phyloP scores from a whole-genome alignment of 176 grass and related monocot species.

The Saccharum spontaneum region DNA sequence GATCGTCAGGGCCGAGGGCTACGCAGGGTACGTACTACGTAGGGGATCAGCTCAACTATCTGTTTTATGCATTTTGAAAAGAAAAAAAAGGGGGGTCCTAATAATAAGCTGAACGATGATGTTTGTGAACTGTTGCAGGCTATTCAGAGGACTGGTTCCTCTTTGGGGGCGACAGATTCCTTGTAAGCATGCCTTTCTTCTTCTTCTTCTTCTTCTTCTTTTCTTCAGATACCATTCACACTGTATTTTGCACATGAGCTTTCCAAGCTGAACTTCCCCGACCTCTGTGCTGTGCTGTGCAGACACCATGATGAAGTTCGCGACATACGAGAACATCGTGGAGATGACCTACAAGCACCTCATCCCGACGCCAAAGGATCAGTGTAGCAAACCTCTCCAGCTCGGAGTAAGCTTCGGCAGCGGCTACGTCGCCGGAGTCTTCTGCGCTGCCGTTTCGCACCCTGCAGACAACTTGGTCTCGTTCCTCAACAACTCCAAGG shows the following conservation, averaged over 20 bases:
- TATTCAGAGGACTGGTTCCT: slow-evolving; percentile 82
- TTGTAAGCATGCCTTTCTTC: slow-evolving; percentile 40
- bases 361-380: slow-evolving; percentile 66
- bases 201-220: too few species aligned
- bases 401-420: slow-evolving; percentile 81
- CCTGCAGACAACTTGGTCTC: slow-evolving; percentile 88
- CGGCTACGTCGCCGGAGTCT: slow-evolving; percentile 76
- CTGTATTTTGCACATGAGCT: not conserved
- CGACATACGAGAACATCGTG: slow-evolving; percentile 78
- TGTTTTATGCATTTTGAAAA: not conserved
- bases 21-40: slow-evolving; percentile 37
- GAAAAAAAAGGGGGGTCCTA: not conserved
- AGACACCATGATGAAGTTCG: slow-evolving; percentile 97
- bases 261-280: slow-evolving; percentile 6
- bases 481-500: slow-evolving; percentile 84
- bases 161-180: slow-evolving; percentile 92
- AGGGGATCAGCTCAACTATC: not conserved
- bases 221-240: not conserved
- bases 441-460: slow-evolving; percentile 79
- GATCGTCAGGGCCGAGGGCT: slow-evolving; percentile 71
- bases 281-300: not conserved
- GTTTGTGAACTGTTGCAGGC: slow-evolving; percentile 30
- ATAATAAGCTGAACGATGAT: slow-evolving; percentile 29
- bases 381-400: slow-evolving; percentile 71
- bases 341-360: slow-evolving; percentile 76